Evolutionary conservation across 169 alveolate genomes (phyloP), one percentile per base, ranked within the genome.

Genomic region (Plasmodium coatneyi): DNA sequence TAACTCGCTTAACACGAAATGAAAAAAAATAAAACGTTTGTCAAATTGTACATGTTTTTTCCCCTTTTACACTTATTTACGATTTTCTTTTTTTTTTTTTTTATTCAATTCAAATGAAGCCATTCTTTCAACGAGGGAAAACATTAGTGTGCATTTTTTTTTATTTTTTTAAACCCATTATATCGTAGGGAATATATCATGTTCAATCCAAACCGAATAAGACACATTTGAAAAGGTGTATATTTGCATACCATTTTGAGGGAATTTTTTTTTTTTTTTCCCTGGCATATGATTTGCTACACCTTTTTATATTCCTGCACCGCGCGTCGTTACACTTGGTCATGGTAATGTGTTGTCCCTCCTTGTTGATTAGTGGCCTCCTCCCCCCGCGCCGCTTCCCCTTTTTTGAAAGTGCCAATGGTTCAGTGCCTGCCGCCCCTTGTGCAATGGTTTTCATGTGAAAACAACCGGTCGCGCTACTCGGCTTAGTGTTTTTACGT

Each of bases 381-480:
- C n/a, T n/a, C 54, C 54, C n/a, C n/a, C 0, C 16, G n/a, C n/a
- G n/a, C 16, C n/a, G n/a, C 54, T 43, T 43, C 54, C 54, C 54
- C 54, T 2, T 19, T 60, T 71, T 41, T 25, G 49, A 84, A 28
- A 36, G 39, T 14, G n/a, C 41, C 1, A 56, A 2, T 71, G 78
- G 32, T 43, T 71, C 10, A 43, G 76, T 19, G 6, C n/a, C 34
- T 30, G 56, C 76, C 41, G n/a, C 9, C 34, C 22, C n/a, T 56
- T 82, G 91, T 72, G 66, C 16, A 84, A 19, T 71, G 39, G 81
- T 84, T 84, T 84, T 84, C 92, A n/a, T 84, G 81, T 84, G 92
- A 84, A 84, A 84, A 84, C 81, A n/a, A 22, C 71, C 76, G 19
- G 9, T 71, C n/a, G 41, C 49, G 7, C n/a, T 56, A 22, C 14